Base-by-base conservation (phyloP, 768 basidiomycete species). In the Lactarius quietus region DNA sequence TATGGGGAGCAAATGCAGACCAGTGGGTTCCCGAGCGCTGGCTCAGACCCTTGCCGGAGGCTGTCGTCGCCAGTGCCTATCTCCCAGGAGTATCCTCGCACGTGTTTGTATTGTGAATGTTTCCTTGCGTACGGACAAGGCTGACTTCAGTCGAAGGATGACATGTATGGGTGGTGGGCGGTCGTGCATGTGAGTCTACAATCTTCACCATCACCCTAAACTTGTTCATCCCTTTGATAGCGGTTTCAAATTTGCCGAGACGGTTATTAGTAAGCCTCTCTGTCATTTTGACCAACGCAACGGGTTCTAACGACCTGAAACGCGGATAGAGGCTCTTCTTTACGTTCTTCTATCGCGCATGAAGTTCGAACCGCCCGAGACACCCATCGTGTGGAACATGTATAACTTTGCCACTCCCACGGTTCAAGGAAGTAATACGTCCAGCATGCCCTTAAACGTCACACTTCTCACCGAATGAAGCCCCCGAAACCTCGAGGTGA, bases 311-410 rank as follows among this genome's bases (percentile, higher is more conserved):
- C 51, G 7, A 52, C 33, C 26, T 5, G 20, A 15, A 20, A 28
- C 23, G 61, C 33, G 23, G 20, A 57, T 67, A 76, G 76, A 76
- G 65, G 70, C 72, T 33, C 67, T 76, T 5, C 72, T 76, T 9
- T 61, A 72, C 9, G 64, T 70, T 29, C 65, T 76, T 10, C 41
- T 76, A 9, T 57, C 66, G 18, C 67, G 68, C 15, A 73, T 74
- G 71, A 66, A 54, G 39, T 74, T 76, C 59, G 69, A 71, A 20
- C 68, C 70, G 9, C 38, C 73, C 4, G 68, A 70, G 33, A 69
- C 69, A 39, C 71, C 71, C 29, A 70, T 77, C 51, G 63, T 68
- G 2, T 76, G 74, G 73, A 73, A 75, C 55, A 69, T 72, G 56
- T 72, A 70, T 26, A 67, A 63, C n/a, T 71, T 75, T 51, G 67